Conservation (phyloP, 805 yeast genomes). For the Saturnispora diversa region DNA sequence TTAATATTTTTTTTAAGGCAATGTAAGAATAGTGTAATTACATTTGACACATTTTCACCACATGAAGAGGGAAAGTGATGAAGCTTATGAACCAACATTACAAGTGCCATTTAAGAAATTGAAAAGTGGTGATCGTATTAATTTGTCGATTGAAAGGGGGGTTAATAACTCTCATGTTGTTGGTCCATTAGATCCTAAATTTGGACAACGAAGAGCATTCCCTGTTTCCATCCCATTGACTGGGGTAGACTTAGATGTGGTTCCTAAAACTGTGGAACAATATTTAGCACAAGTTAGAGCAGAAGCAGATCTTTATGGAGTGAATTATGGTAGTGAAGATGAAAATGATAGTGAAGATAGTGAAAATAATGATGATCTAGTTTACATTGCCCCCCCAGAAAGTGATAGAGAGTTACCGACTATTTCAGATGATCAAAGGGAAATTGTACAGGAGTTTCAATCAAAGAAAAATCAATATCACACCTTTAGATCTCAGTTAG, state of each 20-base stretch:
- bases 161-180: conserved; percentile 14
- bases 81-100: background rate
- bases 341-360: conserved; percentile 2
- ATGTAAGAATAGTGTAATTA: too few relatives aligned
- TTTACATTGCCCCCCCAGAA: conserved; percentile 1
- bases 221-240: conserved; percentile 23
- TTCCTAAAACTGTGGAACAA: conserved; percentile 24
- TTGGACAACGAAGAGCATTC: conserved; percentile 32
- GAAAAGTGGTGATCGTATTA: background rate
- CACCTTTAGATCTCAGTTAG: conserved; percentile 16
- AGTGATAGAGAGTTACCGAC: background rate
- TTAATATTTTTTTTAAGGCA: too few relatives aligned
- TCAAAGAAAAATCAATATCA: conserved; percentile 16
- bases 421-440: background rate
- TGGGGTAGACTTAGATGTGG: conserved; percentile 14
- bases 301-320: conserved; percentile 20
- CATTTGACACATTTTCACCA: background rate
- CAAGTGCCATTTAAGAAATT: background rate
- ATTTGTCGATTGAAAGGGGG: background rate
- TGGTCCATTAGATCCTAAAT: conserved; percentile 31
- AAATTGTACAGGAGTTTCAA: conserved; percentile 15
- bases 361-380: conserved; percentile 10
- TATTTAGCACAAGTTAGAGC: conserved; percentile 30
- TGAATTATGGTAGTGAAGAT: conserved; percentile 9
- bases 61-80: background rate